Conservation (phyloP, 2,329 filamentous ascomycete genomes). For the Chalaropsis thielavioides region DNA sequence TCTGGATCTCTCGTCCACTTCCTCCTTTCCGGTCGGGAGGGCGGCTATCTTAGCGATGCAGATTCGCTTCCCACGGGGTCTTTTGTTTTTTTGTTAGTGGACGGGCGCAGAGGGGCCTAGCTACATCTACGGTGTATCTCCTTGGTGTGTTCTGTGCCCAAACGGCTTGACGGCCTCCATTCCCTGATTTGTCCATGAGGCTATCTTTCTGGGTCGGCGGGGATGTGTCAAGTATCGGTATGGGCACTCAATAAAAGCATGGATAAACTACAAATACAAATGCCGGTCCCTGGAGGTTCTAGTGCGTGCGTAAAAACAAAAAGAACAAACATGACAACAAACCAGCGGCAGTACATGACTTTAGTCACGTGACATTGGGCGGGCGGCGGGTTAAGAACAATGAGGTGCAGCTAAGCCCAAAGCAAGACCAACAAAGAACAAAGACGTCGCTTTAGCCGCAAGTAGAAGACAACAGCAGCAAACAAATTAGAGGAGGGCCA, state of each 20-base stretch:
- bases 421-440: not conserved
- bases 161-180: not conserved
- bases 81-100: not conserved
- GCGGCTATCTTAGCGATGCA: not conserved
- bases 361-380: too few relatives aligned
- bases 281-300: not conserved
- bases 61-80: not conserved
- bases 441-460: not conserved
- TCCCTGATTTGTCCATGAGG: not conserved
- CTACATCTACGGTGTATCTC: not conserved
- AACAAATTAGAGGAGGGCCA: not conserved
- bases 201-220: not conserved
- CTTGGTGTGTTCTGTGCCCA: not conserved
- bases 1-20: not conserved
- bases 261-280: not conserved
- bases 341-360: too few relatives aligned
- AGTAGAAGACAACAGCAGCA: not conserved
- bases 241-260: not conserved
- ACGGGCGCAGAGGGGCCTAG: not conserved
- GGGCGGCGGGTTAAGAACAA: not conserved
- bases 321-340: not conserved
- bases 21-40: not conserved
- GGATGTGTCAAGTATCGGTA: not conserved
- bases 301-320: not conserved
- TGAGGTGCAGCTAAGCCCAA: not conserved